Base-by-base conservation (phyloP, 2,329 filamentous ascomycete species). In the Scytalidium lignicola region DNA sequence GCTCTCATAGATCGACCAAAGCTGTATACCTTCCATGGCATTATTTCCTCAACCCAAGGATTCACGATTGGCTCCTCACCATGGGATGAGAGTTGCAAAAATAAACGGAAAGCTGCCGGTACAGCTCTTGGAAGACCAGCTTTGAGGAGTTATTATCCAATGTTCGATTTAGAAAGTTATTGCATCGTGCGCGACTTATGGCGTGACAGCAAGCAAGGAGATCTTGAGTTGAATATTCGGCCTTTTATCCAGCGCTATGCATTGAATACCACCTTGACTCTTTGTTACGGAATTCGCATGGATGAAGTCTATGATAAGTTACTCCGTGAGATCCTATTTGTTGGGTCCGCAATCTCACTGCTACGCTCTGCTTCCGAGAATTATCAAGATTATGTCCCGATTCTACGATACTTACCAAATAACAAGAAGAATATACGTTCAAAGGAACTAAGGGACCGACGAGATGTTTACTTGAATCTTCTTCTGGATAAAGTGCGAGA, bases 271-370 rank as follows among this genome's bases (percentile, higher is more conserved):
- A 76, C 73, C 0, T 59, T 78, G 13, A 78, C 74, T 0, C 66
- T 76, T 2, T 76, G 72, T 56, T 76, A 76, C 43, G 74, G 74
- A 1, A 75, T 76, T 39, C 71, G 74, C n/a, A 79, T 79, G 75
- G 74, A 78, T 55, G 68, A 64, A 4, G 72, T 77, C 0, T 76
- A 75, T 53, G 76, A 78, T 46, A 67, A 69, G 1, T 62, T 79
- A 43, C 61, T 79, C 8, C 67, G 74, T 3, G 75, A 78, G 58
- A 76, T 79, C 29, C 64, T 78, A 0, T 64, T 78, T 51, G 75
- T 79, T 3, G 75, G 74, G 1, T 75, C 72, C 0, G 73, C 74
- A 0, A 78, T 79, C 43, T 72, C 68, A 2, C 64, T 78, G 1
- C 59, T 78, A 2, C 68, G 74, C 3, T 73, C 68, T 48, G 73